Base-by-base conservation (phyloP, 257 asterid genomes). In the Apocynum venetum region DNA sequence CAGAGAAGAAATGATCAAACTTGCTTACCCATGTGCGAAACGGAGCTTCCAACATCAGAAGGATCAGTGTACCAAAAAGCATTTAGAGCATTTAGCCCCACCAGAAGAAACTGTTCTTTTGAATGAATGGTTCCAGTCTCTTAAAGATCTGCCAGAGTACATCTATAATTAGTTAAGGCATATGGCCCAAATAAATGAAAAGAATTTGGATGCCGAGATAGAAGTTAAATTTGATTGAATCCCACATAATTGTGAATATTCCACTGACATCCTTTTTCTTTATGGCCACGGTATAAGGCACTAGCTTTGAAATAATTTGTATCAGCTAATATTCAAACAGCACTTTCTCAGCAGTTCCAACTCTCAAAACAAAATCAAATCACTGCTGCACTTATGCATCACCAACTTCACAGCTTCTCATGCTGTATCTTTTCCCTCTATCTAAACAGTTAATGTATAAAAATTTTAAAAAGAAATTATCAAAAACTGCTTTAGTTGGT, bases 11-110 rank as follows among this genome's bases (percentile, higher is more conserved):
- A 2, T 6, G 71, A 66, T 66, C 49, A 66, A 66, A 2, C 12
- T 2, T 14, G 36, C 73, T 41, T 17, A 20, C 53, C 53, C 73
- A 68, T 68, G 73, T 68, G 73, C 73, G 38, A 43, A 63, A 67
- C 17, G 72, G 52, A 68, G 53, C 52, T 68, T 68, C 53, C 36
- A 7, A 43, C 53, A 44, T 19, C 38, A 68, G 73, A 68, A 38
- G 53, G 17, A 68, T 68, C 35, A 43, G 36, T 68, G 53, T 43
- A 68, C 53, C 36, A 0, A 43, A 68, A 43, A 17, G 73, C 73
- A 41, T 68, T 68, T 43, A 66, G 5, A 41, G 72, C 51, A 66
- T 40, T 66, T 41, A 68, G 38, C 53, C 73, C 73, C 73, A 68
- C 73, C 73, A 43, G 36, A 43, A 14, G 73, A 68, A 68, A 43